Evolutionary conservation across 768 basidiomycete genomes (phyloP).

Genomic region (Lyophyllum atratum): DNA sequence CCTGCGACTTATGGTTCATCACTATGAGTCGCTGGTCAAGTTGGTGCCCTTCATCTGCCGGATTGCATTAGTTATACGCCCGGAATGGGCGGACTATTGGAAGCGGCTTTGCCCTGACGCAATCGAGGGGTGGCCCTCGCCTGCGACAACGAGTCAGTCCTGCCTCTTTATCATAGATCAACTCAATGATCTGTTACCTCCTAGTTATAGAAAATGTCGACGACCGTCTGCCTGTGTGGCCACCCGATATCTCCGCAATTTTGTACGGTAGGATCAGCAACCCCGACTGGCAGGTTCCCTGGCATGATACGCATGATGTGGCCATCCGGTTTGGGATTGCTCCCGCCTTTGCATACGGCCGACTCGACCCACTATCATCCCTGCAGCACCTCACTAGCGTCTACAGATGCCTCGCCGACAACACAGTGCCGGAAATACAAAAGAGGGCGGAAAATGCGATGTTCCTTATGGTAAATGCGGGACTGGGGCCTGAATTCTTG

Average conservation of each 20-base stretch:
- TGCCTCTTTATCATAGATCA: neutral
- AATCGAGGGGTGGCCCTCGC: constrained; percentile 59
- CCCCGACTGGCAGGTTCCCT: constrained; percentile 67
- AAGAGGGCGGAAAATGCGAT: constrained; percentile 71
- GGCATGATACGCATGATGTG: constrained; percentile 49
- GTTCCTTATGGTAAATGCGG: constrained; percentile 50
- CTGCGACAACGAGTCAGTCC: constrained; percentile 41
- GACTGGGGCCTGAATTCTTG: constrained; percentile 49
- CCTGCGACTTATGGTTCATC: constrained; percentile 56
- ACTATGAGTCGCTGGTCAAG: constrained; percentile 54
- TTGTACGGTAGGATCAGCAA: constrained; percentile 62
- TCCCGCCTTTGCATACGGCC: constrained; percentile 64
- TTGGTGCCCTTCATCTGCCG: constrained; percentile 67
- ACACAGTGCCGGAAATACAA: constrained; percentile 47
- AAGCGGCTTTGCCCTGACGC: constrained; percentile 73
- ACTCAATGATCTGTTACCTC: constrained; percentile 12
- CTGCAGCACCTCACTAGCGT: constrained; percentile 55
- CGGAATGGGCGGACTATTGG: constrained; percentile 95
- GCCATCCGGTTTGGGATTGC: constrained; percentile 48
- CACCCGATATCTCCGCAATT: constrained; percentile 74
- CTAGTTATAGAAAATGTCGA: constrained; percentile 54
- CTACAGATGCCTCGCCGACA: constrained; percentile 63
- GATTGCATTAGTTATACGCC: constrained; percentile 62
- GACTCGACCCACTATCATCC: constrained; percentile 55
- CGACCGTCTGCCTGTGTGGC: constrained; percentile 74